Conservation (phyloP, 768 basidiomycete genomes). For the Boletus tomentosulus region DNA sequence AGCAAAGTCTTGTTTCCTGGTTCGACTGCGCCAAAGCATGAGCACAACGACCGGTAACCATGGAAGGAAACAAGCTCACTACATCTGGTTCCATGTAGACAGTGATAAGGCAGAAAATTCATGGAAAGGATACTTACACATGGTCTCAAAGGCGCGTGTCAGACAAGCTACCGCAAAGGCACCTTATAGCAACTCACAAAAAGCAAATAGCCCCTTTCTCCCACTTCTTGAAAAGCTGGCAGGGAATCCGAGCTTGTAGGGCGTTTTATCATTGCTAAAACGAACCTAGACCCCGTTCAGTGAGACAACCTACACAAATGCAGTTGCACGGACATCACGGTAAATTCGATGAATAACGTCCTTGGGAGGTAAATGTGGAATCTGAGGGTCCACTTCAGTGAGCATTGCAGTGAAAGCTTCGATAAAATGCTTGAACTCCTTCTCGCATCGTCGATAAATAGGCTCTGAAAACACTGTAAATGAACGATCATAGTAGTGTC, state of each 20-base stretch:
- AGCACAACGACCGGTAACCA: neutral
- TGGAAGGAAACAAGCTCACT: constrained; percentile 12
- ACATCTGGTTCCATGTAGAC: constrained; percentile 8
- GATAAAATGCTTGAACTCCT: constrained; percentile 86
- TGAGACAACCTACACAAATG: neutral
- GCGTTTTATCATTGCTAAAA: constrained; percentile 93
- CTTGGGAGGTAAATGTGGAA: constrained; percentile 86
- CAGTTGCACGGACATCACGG: constrained; percentile 56
- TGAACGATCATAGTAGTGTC: neutral
- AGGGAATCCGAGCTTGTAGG: constrained; percentile 82
- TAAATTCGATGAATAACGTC: constrained; percentile 93
- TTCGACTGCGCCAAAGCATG: constrained; percentile 43
- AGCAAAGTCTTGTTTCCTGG: constrained; percentile 66
- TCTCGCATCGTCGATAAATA: constrained; percentile 55
- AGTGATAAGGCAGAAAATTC: neutral
- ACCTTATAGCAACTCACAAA: constrained; percentile 49
- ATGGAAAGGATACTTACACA: constrained; percentile 7
- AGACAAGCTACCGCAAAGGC: neutral
- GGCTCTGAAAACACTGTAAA: constrained; percentile 18
- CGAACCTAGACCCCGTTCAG: constrained; percentile 49
- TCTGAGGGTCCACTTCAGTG: constrained; percentile 70
- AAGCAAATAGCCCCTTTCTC: constrained; percentile 84
- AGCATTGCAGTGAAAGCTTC: constrained; percentile 65
- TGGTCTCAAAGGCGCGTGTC: constrained; percentile 22
- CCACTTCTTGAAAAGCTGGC: constrained; percentile 88